Evolutionary conservation across 2,329 filamentous ascomycete genomes (phyloP), one percentile per base, ranked within the genome.

Genomic region (Trichothecium roseum): DNA sequence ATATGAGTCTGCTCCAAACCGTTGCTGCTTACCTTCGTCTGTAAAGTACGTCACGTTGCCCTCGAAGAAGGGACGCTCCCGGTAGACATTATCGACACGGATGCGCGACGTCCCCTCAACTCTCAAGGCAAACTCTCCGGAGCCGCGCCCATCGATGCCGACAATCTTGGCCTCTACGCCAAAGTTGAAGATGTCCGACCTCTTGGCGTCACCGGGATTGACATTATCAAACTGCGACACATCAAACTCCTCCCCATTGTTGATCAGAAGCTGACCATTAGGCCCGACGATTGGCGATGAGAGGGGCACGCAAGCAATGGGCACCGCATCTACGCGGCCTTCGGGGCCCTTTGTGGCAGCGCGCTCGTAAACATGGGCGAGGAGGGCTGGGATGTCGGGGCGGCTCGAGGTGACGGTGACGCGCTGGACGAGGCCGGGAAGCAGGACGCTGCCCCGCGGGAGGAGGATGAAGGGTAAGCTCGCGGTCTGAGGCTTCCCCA

Each of bases 261-360:
- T 74, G 37, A 93, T 72, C 44, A 94, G 68, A 38, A 78, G 72
- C 57, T 88, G 80, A 30, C 87, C 87, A 50, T 85, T 78, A 18
- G 72, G 69, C 39, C 78, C 79, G 18, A 94, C 68, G 17, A 80
- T 71, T 4, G 81, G 79, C 34, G 85, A 91, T 43, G 70, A 80
- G 40, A 95, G 68, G 15, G 91, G 91, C 37, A 96, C 78, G 56
- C 89, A 96, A 36, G 83, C 86, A 45, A 96, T 79, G 8, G 84
- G 79, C 46, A 94, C 77, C 45, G 68, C 66, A 45, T 78, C 73
- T 51, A 80, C 68, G 42, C 72, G 66, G 45, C 77, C 69, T 42
- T 70, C 72, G 18, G 77, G 73, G 45, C 80, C 74, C 49, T 78
- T 80, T 28, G 75, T 73, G 24, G 82, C 69, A 18, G 80, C 79